Base-by-base conservation (phyloP, 1,139 yeast species). In the Yamadazyma taylorii region DNA sequence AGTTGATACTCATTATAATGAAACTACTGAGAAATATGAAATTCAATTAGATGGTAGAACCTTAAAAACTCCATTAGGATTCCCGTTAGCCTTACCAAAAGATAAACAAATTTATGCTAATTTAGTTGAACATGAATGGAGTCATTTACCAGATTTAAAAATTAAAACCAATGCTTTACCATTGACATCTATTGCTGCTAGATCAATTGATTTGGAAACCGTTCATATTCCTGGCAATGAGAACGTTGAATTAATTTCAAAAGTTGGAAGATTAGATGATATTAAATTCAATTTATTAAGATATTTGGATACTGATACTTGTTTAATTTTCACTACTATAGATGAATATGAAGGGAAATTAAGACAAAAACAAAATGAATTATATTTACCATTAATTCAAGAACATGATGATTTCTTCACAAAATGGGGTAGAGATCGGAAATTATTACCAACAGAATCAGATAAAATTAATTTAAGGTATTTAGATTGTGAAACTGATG, bases 261-360 rank as follows among this genome's bases (percentile, higher is more conserved):
- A 81, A 54, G 74, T 82, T 27, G 87, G 89, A 8, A 75, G 69
- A 45, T 62, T 78, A 34, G 73, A 72, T 5, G 78, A 75, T 38
- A 72, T 85, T 27, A 74, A 77, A 45, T 56, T 66, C 35, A 73
- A 74, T 44, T 57, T 92, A 46, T 66, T 90, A 51, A 80, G 92
- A 40, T 92, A 89, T 56, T 68, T 94, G 39, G 98, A 92, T 56
- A 92, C 98, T 1, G 98, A 92, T 58, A 89, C 97, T 2, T 69
- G 95, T 48, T 71, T 92, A 35, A 88, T 90, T 8, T 85, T 89
- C 55, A 79, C 96, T 1, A 94, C 96, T n/a, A 49, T 51, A 12
- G 74, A 70, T 33, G 97, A 92, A 58, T 89, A 85, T 55, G 92
- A 85, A 47, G 98, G 97, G 7, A 70, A 69, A 30, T 69, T 92